Evolutionary conservation across 805 yeast species (phyloP), one percentile per base, ranked within the genome.

Genomic region (Metschnikowia borealis): DNA sequence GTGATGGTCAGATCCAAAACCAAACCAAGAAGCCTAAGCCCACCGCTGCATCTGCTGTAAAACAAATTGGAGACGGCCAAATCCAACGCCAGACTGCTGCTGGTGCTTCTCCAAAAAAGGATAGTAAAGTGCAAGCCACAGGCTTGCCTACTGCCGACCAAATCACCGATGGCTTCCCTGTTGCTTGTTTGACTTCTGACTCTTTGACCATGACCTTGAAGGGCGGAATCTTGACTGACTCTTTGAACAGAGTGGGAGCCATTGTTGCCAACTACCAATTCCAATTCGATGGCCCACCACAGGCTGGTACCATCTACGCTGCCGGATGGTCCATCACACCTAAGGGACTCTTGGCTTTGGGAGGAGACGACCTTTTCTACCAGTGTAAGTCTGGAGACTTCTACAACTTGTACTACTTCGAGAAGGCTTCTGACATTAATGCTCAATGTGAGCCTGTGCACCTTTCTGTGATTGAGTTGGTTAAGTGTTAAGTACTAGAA

Each of bases 221-320:
- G 36, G 71, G 62, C 18, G 69, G 82, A 57, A 62, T 80, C 44
- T 73, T 86, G 61, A 77, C 71, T 11, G 92, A 85, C 62, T 64
- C 77, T 34, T 57, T 71, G 54, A 86, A 86, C 43, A 82, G 92
- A 78, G 70, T 85, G 57, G 91, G 91, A 59, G 80, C 89, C 46
- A 84, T 85, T 69, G 92, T 85, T 60, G 83, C 90, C 48, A 85
- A 85, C 83, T 78, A 86, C 75, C 92, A 85, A 74, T 82, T 84
- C 79, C 89, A 83, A 71, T 83, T 83, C 64, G 88, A 84, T 65
- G 88, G 88, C 65, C 87, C 87, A 51, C 90, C 91, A 63, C 92
- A 85, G 76, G 88, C 64, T 38, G 68, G 68, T 23, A 44, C 66
- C 51, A 62, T 63, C 48, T 64, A 60, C 58, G 66, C 67, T 45